Percentiles rank a stretch among this genome's conserved stretches.
Evolutionary conservation across 306 rosid genomes (phyloP).

Genomic region (Coriaria nepalensis): DNA sequence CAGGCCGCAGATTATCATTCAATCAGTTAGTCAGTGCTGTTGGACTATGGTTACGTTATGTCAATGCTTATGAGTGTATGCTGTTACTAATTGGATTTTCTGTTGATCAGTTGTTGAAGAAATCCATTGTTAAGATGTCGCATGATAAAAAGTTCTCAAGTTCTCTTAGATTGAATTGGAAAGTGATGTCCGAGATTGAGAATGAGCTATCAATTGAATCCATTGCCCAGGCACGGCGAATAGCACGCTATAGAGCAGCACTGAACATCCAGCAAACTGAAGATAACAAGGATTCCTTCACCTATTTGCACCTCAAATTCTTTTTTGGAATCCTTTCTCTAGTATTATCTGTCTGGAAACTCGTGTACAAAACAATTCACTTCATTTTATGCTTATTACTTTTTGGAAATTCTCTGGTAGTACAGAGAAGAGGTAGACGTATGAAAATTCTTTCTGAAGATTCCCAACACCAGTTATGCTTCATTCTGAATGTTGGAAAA

Average conservation of each 20-base stretch:
- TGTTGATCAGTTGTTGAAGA: slow-evolving; percentile 27
- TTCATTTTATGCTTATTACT: slow-evolving; percentile 19
- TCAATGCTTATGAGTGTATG: slow-evolving; percentile 50
- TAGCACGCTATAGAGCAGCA: slow-evolving; percentile 68
- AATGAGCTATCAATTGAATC: slow-evolving; percentile 60
- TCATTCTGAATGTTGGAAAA: slow-evolving; percentile 51
- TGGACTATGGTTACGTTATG: slow-evolving; percentile 64
- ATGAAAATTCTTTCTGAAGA: slow-evolving; percentile 24
- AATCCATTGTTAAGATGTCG: slow-evolving; percentile 35
- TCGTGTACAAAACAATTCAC: slow-evolving; percentile 20
- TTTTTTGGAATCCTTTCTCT: slow-evolving; percentile 21
- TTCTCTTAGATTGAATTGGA: slow-evolving; percentile 46
- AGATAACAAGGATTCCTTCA: slow-evolving; percentile 14
- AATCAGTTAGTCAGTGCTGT: slow-evolving; percentile 37
- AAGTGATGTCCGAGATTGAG: slow-evolving; percentile 51
- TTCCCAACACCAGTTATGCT: slow-evolving; percentile 27
- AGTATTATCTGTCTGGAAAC: slow-evolving; percentile 34
- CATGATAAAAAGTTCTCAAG: slow-evolving; percentile 23
- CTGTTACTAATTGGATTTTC: slow-evolving; percentile 52
- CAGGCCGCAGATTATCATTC: slow-evolving; percentile 34
- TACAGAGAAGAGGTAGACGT: slow-evolving; percentile 24
- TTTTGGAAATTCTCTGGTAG: slow-evolving; percentile 17
- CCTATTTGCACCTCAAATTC: slow-evolving; percentile 15
- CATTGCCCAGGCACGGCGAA: slow-evolving; percentile 66
- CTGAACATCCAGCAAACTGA: slow-evolving; percentile 22